Evolutionary conservation across 2,329 filamentous ascomycete species (phyloP), one percentile per base, ranked within the genome.

Genomic region (Hypoxylon sp.): DNA sequence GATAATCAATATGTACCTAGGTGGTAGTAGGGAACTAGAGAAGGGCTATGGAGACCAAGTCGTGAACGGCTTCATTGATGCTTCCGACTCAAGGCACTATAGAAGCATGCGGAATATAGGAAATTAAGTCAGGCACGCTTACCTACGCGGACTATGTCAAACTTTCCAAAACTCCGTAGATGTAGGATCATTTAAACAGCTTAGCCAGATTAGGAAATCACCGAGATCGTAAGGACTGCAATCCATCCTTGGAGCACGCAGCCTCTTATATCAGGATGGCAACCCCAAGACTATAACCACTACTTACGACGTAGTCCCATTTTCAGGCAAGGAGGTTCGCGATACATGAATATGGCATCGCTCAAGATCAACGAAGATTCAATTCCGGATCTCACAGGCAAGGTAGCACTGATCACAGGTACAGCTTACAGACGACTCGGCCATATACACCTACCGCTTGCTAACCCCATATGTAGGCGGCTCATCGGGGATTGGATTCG

Each of bases 401-500:
- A 65, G 46, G 45, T 60, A 2, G 60, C 64, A 3, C 25, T 67
- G 3, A 53, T 69, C 23, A 69, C 64, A 48, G 63, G 67, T 65
- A 53, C 23, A 45, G 23, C 25, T 25, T 25, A 10, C 25, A 53
- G 25, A 60, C 30, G 2, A 19, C n/a, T 30, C 23, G 19, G 4
- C n/a, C 25, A 25, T n/a, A 36, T 53, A 45, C 23, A 25, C 11
- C 5, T 21, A 38, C 10, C 13, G 19, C 19, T 19, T 14, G 49
- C 19, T 59, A 48, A 59, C 5, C 17, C 48, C 5, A 56, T 55
- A 56, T 13, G 49, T 52, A 71, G 75, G 77, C 17, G 78, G 73
- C 11, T 49, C 72, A 23, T 76, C 78, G 3, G 79, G 78, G 9
- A 81, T 80, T 50, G 78, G 79, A 0, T 70, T 77, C 9, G 78